Base-by-base conservation (phyloP, 2,329 filamentous ascomycete species). In the Colletotrichum tropicale region DNA sequence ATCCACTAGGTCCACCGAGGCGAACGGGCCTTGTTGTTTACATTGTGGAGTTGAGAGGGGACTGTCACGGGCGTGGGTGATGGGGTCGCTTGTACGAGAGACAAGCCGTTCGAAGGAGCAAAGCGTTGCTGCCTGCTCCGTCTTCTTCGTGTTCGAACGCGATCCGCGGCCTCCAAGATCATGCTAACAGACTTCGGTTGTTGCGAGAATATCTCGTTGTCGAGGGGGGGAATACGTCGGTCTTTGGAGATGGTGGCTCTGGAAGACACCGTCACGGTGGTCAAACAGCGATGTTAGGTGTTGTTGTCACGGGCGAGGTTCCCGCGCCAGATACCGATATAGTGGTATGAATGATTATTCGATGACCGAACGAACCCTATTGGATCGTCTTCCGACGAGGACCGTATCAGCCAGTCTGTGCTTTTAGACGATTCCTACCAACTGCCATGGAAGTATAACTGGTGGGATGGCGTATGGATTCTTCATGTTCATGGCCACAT, bases 381-480 rank as follows among this genome's bases (percentile, higher is more conserved):
- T 21, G 10, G 10, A 52, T 13, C 5, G 18, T 43, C 43, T 13
- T 52, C n/a, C 3, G n/a, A 10, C 1, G 4, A 21, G 10, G 43
- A 21, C 43, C 6, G n/a, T 7, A 21, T 52, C n/a, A 52, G 43
- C 43, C n/a, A 21, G n/a, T 6, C n/a, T 52, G 43, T 52, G 43
- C 43, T 21, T 21, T 13, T 3, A 13, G 43, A 13, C 43, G 10
- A 8, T 21, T 13, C n/a, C 43, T 21, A 6, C n/a, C 43, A 52
- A 52, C 10, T 52, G 21, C 10, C 9, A 43, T 12, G 38, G 16
- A 52, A 13, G 26, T 60, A 64, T 36, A n/a, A 38, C 24, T 24
- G n/a, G n/a, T n/a, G n/a, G n/a, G n/a, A n/a, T n/a, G n/a, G n/a
- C 24, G 73, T 75, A 68, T 67, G 67, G 48, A 64, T 72, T 68